A percentile compares a stretch with the other conserved stretches of the same genome.
These are phyloP conservation scores for Chalciporus sp. DNA, from an alignment of 1,284 basidiomycete genomes.

Conservation along the genomic window DNA sequence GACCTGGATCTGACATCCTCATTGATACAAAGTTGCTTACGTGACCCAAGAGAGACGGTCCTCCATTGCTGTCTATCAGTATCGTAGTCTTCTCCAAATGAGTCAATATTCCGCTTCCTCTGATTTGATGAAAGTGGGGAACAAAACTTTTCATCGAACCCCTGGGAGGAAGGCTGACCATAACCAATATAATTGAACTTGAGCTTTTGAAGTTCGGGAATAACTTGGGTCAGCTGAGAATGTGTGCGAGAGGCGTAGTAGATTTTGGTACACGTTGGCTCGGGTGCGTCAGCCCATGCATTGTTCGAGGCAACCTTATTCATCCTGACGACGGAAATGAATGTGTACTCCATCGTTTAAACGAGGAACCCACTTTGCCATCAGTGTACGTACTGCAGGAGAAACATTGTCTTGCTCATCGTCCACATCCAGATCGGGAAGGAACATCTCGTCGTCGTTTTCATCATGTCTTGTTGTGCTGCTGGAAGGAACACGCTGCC, in stretches of 20 bases:
- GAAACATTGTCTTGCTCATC: slow-evolving; percentile 66
- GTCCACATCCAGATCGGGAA: slow-evolving; percentile 54
- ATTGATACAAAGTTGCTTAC: slow-evolving; percentile 94
- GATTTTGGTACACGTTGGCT: slow-evolving; percentile 76
- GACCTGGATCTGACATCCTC: slow-evolving; percentile 67
- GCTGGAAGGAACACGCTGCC: slow-evolving; percentile 24
- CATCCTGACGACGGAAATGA: slow-evolving; percentile 16
- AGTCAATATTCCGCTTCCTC: slow-evolving; percentile 25
- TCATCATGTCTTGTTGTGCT: slow-evolving; percentile 12
- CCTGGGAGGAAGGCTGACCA: neutral
- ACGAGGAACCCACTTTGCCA: slow-evolving; percentile 64
- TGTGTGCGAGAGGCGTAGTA: slow-evolving; percentile 96
- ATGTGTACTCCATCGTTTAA: neutral
- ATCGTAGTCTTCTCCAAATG: slow-evolving; percentile 32
- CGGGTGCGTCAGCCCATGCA: slow-evolving; percentile 36
- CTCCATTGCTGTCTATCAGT: slow-evolving; percentile 43
- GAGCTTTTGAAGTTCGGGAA: slow-evolving; percentile 83
- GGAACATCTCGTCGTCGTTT: slow-evolving; percentile 57
- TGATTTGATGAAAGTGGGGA: slow-evolving; percentile 1
- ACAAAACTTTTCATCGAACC: slow-evolving; percentile 12
- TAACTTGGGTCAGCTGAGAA: slow-evolving; percentile 90
- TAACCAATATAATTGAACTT: slow-evolving; percentile 38
- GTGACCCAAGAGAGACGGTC: slow-evolving; percentile 84
- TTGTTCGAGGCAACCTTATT: slow-evolving; percentile 6
- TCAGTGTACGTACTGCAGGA: slow-evolving; percentile 77